Conservation (phyloP, 805 yeast species). For the Pichia manshurica region DNA sequence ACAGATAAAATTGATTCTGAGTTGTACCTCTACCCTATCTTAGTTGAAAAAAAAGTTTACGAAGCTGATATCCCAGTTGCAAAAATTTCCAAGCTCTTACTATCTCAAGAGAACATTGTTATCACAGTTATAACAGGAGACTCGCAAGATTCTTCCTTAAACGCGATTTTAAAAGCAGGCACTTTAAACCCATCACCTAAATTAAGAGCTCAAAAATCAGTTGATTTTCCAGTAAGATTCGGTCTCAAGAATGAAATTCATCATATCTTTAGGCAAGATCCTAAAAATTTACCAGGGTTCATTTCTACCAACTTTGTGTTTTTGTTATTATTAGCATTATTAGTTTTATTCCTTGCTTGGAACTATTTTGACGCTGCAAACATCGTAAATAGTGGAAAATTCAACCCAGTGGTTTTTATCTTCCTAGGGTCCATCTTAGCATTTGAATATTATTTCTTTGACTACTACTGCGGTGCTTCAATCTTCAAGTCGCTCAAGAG, state of each 20-base stretch:
- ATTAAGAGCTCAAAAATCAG: conserved; percentile 9
- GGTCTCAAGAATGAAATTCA: conserved; percentile 55
- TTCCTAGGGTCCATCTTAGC: conserved; percentile 45
- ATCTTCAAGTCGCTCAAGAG: conserved; percentile 55
- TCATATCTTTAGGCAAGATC: conserved; percentile 55
- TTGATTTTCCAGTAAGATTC: conserved; percentile 31
- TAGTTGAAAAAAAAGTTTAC: conserved; percentile 10
- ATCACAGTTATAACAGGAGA: conserved; percentile 29
- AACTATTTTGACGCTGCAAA: conserved; percentile 31
- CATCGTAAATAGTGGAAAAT: conserved; percentile 31
- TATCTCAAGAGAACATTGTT: conserved; percentile 16
- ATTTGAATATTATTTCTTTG: conserved; percentile 48
- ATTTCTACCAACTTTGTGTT: conserved; percentile 49
- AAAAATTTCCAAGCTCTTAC: conserved; percentile 23
- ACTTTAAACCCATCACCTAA: conserved; percentile 17
- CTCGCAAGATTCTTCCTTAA: conserved; percentile 12
- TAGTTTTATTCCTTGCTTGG: conserved; percentile 42
- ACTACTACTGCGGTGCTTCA: conserved; percentile 53
- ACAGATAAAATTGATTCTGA: conserved; percentile 12
- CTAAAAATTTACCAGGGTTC: conserved; percentile 44
- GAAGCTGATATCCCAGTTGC: conserved; percentile 15
- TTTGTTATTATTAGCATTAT: conserved; percentile 37
- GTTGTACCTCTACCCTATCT: conserved; percentile 22
- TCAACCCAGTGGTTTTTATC: conserved; percentile 23
- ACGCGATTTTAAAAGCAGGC: conserved; percentile 17